Evolutionary conservation across 148 eudicot species (phyloP).

Genomic region (Persicaria maculosa): DNA sequence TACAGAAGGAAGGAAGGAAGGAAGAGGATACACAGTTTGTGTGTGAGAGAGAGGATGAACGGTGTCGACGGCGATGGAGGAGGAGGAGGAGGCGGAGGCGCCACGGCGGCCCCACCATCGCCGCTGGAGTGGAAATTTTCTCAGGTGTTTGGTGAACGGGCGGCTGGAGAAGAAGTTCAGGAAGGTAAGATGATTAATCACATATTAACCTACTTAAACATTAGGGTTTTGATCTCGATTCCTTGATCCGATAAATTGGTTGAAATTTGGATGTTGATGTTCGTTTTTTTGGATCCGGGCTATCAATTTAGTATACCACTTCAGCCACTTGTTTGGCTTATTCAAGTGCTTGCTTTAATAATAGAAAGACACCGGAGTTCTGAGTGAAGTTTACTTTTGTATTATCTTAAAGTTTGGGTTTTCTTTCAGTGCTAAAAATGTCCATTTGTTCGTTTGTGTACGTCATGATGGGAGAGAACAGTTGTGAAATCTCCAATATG

Average conservation of each 20-base stretch:
- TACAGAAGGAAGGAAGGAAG: background rate
- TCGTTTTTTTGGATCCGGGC: background rate
- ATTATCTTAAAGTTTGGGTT: background rate
- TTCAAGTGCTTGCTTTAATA: background rate
- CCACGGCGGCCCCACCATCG: constrained; percentile 37
- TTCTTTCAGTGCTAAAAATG: background rate
- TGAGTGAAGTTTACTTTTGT: background rate
- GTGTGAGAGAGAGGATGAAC: constrained; percentile 41
- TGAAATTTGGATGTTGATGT: background rate
- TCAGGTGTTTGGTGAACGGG: constrained; percentile 88
- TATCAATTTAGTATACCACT: background rate
- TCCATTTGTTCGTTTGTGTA: background rate
- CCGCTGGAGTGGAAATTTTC: constrained; percentile 91
- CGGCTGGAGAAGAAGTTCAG: constrained; percentile 93
- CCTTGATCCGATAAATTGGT: constrained; percentile 4
- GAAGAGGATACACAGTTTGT: constrained; percentile 10
- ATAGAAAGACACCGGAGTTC: background rate
- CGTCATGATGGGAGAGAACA: background rate
- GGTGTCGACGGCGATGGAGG: constrained; percentile 39
- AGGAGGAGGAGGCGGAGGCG: constrained; percentile 34
- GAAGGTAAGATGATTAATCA: constrained; percentile 44
- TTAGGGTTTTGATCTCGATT: constrained; percentile 16
- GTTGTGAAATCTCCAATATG: background rate
- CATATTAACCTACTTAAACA: background rate
- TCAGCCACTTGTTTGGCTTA: background rate